Base-by-base conservation (phyloP, 2,329 filamentous ascomycete genomes). In the Fragosphaeria purpurea region DNA sequence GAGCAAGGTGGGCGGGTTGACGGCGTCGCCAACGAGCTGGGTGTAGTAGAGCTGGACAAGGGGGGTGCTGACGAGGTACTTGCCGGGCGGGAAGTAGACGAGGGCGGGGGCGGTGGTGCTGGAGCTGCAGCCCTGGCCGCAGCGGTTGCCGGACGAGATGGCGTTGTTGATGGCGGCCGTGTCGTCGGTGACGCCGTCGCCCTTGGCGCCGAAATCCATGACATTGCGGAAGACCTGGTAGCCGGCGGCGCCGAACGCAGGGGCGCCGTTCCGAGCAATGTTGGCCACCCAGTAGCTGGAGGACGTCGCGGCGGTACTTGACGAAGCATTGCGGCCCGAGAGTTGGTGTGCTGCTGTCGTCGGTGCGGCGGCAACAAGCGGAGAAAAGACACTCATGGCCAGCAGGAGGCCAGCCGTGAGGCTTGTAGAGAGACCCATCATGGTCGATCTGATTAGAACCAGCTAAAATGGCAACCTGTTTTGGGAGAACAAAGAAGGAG, bases 1-100 rank as follows among this genome's bases (percentile, higher is more conserved):
- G 71, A 91, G 88, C 66, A 96, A 74, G 0, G 83, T 83, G 0
- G 91, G 89, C 11, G 83, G 67, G 55, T 77, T 73, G 60, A 79
- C 63, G 46, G 84, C 82, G 70, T 97, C 89, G 51, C 91, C 91
- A 38, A 96, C 75, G 55, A 97, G 80, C 65, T 96, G 89, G 8
- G 90, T 95, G 72, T 95, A 95, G 75, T 97, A 97, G 67, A 84
- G 85, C 65, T 89, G 85, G 47, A 89, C 69, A 57, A 97, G 80
- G 30, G 91, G 87, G 61, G 74, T 77, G 63, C 82, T 88, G 59
- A 97, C 83, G 13, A 86, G 62, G 63, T 96, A 97, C 51, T 82
- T 94, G 57, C 91, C 90, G 9, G 87, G 74, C 40, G 89, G 90
- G 72, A 97, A 95, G 73, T 95, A 97, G 48, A 97, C 81, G 11